Percentiles rank a stretch among this genome's conserved stretches.
phyloP scores from a whole-genome alignment of 306 rosid species.

The Cucurbita ficifolia region DNA sequence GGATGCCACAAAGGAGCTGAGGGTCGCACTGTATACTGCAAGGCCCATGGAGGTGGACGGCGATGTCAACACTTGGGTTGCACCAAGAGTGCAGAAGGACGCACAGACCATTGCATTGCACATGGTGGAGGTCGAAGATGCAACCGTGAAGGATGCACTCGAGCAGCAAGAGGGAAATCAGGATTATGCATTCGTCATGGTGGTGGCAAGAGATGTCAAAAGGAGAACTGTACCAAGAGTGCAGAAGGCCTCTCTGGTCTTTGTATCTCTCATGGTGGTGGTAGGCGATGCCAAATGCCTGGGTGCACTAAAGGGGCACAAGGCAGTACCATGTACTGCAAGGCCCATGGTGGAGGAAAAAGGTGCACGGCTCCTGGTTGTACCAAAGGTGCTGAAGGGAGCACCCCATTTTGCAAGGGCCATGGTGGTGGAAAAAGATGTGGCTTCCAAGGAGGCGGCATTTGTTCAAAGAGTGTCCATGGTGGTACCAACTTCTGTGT shows the following conservation, averaged over 20 bases:
- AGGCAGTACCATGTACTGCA: constrained; percentile 92
- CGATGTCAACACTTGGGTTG: constrained; percentile 86
- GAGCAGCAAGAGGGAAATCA: constrained; percentile 94
- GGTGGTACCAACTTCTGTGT: constrained; percentile 93
- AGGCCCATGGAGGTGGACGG: constrained; percentile 98
- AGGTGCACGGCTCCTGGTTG: constrained; percentile 80
- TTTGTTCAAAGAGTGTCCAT: constrained; percentile 79
- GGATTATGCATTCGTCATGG: constrained; percentile 93
- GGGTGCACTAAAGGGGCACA: constrained; percentile 94
- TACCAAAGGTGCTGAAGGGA: constrained; percentile 95
- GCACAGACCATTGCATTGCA: constrained; percentile 86
- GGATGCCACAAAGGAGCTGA: constrained; percentile 98
- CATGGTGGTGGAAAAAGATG: constrained; percentile 96
- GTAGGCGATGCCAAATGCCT: constrained; percentile 66
- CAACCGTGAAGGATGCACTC: constrained; percentile 57
- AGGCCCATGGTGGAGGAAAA: constrained; percentile 96
- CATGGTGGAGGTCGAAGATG: constrained; percentile 97
- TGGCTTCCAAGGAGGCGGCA: constrained; percentile 68
- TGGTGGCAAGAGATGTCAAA: constrained; percentile 93
- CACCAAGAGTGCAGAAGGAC: constrained; percentile 98
- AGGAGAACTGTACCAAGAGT: constrained; percentile 79
- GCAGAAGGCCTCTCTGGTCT: constrained; percentile 96
- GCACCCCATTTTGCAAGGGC: constrained; percentile 85
- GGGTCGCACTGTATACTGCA: constrained; percentile 90
- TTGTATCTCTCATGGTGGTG: constrained; percentile 95